Conservation (phyloP, 768 basidiomycete species). For the Leucocoprinus sp. region DNA sequence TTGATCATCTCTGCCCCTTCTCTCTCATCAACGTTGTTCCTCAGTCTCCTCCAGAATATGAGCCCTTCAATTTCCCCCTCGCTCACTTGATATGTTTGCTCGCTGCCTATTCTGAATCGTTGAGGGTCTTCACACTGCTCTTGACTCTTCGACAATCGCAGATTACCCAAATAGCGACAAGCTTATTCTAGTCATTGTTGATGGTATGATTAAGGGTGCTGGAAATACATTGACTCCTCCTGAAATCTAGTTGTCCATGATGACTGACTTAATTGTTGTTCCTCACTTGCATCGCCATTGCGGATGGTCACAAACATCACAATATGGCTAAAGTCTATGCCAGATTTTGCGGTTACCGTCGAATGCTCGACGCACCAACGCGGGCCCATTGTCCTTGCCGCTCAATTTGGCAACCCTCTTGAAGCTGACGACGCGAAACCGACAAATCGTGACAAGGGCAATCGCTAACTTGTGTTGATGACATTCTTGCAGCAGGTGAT, state of each 20-base stretch:
- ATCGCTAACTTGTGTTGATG: conserved; percentile 97
- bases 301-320: conserved; percentile 97
- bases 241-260: conserved; percentile 91
- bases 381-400: conserved; percentile 91
- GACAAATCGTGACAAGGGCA: conserved; percentile 97
- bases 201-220: conserved; percentile 96
- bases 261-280: conserved; percentile 85
- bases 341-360: conserved; percentile 87
- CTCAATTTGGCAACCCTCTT: conserved; percentile 89
- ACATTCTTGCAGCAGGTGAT: conserved; percentile 97
- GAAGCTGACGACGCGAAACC: conserved; percentile 89
- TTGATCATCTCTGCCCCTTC: conserved; percentile 89
- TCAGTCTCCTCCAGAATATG: no score
- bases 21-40: conserved; percentile 85
- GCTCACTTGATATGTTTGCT: conserved; percentile 93
- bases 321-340: conserved; percentile 99
- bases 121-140: no score
- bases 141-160: conserved; percentile 95
- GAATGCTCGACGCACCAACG: conserved; percentile 93
- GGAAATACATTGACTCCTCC: conserved; percentile 87
- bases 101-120: conserved; percentile 97
- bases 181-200: conserved; percentile 88
- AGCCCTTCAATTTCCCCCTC: conserved; percentile 95
- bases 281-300: conserved; percentile 93
- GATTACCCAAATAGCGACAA: conserved; percentile 99